phyloP scores from a whole-genome alignment of 2,329 filamentous ascomycete species.

The Ceratocystis variospora region DNA sequence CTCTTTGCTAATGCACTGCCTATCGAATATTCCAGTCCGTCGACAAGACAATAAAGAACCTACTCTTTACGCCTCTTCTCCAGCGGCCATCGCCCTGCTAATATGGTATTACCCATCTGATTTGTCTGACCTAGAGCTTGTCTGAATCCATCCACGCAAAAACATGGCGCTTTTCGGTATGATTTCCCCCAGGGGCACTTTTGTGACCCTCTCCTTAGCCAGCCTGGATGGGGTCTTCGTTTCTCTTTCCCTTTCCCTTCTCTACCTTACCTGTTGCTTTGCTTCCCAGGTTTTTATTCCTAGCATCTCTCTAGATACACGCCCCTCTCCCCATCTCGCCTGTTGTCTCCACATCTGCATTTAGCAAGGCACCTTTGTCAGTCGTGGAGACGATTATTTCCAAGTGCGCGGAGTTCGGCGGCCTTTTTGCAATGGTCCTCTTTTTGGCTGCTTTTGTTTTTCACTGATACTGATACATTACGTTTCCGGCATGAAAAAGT shows the following conservation, averaged over 20 bases:
- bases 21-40: not conserved
- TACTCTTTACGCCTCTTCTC: not conserved
- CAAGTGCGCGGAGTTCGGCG: not conserved
- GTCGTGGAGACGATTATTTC: not conserved
- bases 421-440: not conserved
- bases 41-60: not conserved
- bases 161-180: not conserved
- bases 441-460: constrained; percentile 5
- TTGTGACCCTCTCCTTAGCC: constrained; percentile 6
- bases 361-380: not conserved
- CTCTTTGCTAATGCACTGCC: not conserved
- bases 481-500: constrained; percentile 1
- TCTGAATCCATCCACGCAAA: not conserved
- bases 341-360: not conserved
- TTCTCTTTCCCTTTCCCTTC: constrained; percentile 6
- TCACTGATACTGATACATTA: not conserved
- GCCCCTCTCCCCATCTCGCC: not conserved
- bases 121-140: not conserved
- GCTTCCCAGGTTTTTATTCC: not conserved
- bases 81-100: not conserved
- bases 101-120: not conserved
- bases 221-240: not conserved
- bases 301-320: not conserved
- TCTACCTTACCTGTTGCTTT: not conserved
- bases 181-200: constrained; percentile 8